Percentiles rank a stretch among this genome's conserved stretches.
Evolutionary conservation across 2,329 filamentous ascomycete genomes (phyloP).

Genomic region (Fusarium torulosum): DNA sequence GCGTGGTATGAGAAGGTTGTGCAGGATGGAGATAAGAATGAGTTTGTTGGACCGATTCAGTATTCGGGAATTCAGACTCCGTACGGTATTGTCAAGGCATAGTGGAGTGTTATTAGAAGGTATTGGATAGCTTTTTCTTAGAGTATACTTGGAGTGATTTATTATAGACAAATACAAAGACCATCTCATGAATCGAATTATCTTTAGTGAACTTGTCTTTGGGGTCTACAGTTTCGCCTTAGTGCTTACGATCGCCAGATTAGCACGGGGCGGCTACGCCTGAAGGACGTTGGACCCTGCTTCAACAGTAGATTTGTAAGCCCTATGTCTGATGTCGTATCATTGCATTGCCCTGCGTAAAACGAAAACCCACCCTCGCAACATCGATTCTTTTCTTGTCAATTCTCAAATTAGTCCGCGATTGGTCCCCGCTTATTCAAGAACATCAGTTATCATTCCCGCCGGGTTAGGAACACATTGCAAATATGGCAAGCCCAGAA

Average conservation of each 20-base stretch:
- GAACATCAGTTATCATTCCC: neutral
- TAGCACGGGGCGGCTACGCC: neutral
- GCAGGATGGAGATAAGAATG: slow-evolving; percentile 48
- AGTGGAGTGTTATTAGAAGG: neutral
- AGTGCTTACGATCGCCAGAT: slow-evolving; percentile 14
- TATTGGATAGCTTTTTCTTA: neutral
- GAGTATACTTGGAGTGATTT: neutral
- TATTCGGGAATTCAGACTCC: slow-evolving; percentile 39
- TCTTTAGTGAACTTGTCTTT: neutral
- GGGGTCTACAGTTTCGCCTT: neutral
- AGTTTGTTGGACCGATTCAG: slow-evolving; percentile 41
- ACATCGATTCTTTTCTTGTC: neutral
- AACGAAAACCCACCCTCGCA: neutral
- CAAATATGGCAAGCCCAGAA: slow-evolving; percentile 20
- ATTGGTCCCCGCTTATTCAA: rapidly evolving
- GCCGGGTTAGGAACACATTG: rapidly evolving
- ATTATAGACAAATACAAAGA: neutral
- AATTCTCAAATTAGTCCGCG: too few species aligned
- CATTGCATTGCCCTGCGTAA: neutral
- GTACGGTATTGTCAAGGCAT: slow-evolving; percentile 31
- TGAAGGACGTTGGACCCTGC: neutral
- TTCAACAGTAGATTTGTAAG: slow-evolving; percentile 39
- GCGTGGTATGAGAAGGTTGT: slow-evolving; percentile 40
- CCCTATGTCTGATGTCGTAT: slow-evolving; percentile 1
- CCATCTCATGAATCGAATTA: neutral